Base-by-base conservation (phyloP, 768 basidiomycete genomes). In the Psilocybe cubensis region DNA sequence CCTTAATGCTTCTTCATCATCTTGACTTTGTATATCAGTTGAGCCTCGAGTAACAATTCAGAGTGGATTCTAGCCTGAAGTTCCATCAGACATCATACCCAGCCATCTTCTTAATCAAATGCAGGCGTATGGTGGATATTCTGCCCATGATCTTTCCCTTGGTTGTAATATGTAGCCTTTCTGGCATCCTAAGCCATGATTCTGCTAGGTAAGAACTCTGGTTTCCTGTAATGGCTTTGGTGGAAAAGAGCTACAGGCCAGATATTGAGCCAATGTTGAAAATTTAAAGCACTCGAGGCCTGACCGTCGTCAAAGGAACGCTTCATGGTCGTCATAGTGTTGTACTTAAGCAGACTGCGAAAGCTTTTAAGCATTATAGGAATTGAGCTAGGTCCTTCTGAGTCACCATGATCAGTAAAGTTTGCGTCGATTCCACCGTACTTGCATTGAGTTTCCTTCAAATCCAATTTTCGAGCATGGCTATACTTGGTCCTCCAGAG, bases 311-410 rank as follows among this genome's bases (percentile, higher is more conserved):
- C 12, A 73, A 78, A 58, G 80, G 78, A 2, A 59, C 61, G 10
- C 67, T 81, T 23, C 71, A 76, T 47, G 76, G 76, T 56, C 67
- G 56, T 0, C 66, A 63, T 3, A 58, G 74, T 33, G 74, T 80
- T 42, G 62, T n/a, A n/a, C n/a, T 70, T 55, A 72, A 70, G 29
- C 64, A 78, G 48, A 74, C 65, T 0, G 59, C 63, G 6, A 74
- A 74, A 50, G 75, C 66, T n/a, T n/a, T n/a, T 1, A 73, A 74
- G 57, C 73, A 75, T 29, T 72, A 77, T 27, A 72, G 80, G 57
- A 77, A 79, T 54, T 66, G 70, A 33, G 80, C 75, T 6, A 73
- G 70, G 54, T 77, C 76, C 8, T n/a, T 55, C 73, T 79, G 49
- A 62, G 65, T 31, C 62, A n/a, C n/a, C n/a, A n/a, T n/a, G n/a